A percentile compares a stretch with the other conserved stretches of the same genome.
phyloP scores from a whole-genome alignment of 805 yeast species.

The Wickerhamiella alocasiicola region DNA sequence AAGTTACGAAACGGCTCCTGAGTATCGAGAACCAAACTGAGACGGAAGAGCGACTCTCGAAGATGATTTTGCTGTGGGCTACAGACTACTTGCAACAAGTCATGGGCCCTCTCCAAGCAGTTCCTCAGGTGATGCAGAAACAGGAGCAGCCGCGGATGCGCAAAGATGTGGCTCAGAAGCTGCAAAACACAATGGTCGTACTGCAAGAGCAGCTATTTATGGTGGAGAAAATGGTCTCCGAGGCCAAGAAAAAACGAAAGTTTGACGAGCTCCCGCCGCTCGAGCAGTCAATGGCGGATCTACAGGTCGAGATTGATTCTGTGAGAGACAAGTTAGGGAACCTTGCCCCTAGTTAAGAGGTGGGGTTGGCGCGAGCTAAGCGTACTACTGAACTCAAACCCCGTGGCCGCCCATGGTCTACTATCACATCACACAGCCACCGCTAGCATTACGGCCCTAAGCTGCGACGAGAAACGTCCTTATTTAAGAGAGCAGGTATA shows the following conservation, averaged over 20 bases:
- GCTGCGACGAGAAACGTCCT: too few species aligned
- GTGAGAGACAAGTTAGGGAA: conserved; percentile 47
- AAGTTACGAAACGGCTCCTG: conserved; percentile 34
- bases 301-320: conserved; percentile 33
- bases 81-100: conserved; percentile 53
- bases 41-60: conserved; percentile 37
- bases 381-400: too few species aligned
- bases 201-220: conserved; percentile 71
- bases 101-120: conserved; percentile 48
- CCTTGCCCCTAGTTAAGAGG: conserved; percentile 29
- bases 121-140: conserved; percentile 37
- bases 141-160: conserved; percentile 13
- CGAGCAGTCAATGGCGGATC: conserved; percentile 44
- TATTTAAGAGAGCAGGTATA: too few species aligned
- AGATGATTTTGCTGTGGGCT: conserved; percentile 45
- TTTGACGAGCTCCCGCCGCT: conserved; percentile 65
- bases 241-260: conserved; percentile 50
- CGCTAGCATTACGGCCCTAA: too few species aligned
- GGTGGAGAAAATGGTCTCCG: conserved; percentile 50
- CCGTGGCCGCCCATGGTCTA: too few species aligned
- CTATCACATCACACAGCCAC: too few species aligned
- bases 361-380: too few species aligned
- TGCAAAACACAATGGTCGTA: conserved; percentile 58
- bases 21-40: conserved; percentile 25
- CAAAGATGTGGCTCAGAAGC: conserved; percentile 20